Percentiles rank a stretch among this genome's conserved stretches.
Conservation (phyloP, 2,329 filamentous ascomycete species). For the Aspergillus tubingensis region DNA sequence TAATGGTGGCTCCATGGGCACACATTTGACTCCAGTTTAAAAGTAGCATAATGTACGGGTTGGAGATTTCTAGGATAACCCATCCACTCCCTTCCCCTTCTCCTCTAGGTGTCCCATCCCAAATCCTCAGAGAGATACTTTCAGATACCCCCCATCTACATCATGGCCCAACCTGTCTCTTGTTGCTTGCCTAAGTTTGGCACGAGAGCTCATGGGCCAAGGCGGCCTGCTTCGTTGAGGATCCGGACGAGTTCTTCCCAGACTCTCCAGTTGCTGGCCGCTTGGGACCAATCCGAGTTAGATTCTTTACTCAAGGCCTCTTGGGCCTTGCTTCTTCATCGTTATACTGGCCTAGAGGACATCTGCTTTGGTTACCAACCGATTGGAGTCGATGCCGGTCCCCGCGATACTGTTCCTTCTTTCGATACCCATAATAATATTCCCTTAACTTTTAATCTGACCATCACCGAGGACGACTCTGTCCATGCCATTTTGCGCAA, state of each 20-base stretch:
- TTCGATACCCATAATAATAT: conserved; percentile 14
- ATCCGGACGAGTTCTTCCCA: conserved; percentile 33
- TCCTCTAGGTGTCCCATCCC: not conserved
- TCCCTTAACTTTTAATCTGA: conserved; percentile 28
- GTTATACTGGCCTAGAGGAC: conserved; percentile 51
- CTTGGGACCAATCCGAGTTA: conserved; percentile 30
- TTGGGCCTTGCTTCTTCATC: conserved; percentile 50
- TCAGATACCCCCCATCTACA: conserved; percentile 10
- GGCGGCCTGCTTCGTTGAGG: conserved; percentile 40
- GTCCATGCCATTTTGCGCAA: conserved; percentile 32
- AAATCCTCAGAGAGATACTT: not conserved
- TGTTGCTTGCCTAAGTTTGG: conserved; percentile 41
- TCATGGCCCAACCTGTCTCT: conserved; percentile 32
- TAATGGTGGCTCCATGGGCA: not conserved
- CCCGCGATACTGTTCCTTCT: conserved; percentile 14
- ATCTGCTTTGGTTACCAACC: conserved; percentile 50
- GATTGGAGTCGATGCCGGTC: conserved; percentile 25
- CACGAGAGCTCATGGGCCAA: conserved; percentile 29
- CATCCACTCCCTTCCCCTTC: not conserved
- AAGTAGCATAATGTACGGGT: conserved; percentile 10
- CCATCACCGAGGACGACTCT: conserved; percentile 32
- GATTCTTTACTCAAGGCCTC: conserved; percentile 41
- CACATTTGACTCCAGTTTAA: conserved; percentile 15
- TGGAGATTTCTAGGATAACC: not conserved
- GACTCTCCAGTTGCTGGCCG: conserved; percentile 33